A percentile compares a stretch with the other conserved stretches of the same genome.
phyloP scores from a whole-genome alignment of 805 yeast genomes.

The Spathaspora sp. region DNA sequence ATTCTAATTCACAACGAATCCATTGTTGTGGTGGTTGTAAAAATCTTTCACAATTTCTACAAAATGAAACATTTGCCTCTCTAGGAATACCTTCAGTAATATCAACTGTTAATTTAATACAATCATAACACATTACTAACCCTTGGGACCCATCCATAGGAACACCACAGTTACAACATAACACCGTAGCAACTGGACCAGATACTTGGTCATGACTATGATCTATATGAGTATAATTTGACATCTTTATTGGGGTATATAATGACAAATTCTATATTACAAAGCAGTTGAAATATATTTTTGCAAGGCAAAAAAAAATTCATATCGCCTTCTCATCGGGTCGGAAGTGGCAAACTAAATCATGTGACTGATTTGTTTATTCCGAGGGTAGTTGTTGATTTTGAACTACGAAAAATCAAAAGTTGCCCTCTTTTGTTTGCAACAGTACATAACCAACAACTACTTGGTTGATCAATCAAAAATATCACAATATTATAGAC shows the following conservation, averaged over 20 bases:
- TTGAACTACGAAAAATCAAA: neutral
- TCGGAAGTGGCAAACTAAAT: neutral
- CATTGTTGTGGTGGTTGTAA: slow-evolving; percentile 93
- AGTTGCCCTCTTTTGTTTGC: neutral
- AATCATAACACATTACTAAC: slow-evolving; percentile 93
- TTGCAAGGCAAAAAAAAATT: slow-evolving; percentile 1
- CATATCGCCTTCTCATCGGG: neutral
- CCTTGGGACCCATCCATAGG: slow-evolving; percentile 97
- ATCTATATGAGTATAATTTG: slow-evolving; percentile 44
- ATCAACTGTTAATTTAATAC: slow-evolving; percentile 90
- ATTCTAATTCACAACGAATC: slow-evolving; percentile 87
- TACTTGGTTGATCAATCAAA: neutral
- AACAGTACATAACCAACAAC: neutral
- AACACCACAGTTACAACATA: slow-evolving; percentile 97
- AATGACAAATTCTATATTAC: neutral
- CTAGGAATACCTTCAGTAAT: slow-evolving; percentile 90
- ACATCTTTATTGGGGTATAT: slow-evolving; percentile 25
- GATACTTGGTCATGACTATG: slow-evolving; percentile 21
- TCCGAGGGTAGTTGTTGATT: neutral
- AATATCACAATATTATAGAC: neutral
- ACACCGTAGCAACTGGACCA: slow-evolving; percentile 63
- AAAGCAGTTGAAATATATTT: neutral
- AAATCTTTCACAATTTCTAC: slow-evolving; percentile 96
- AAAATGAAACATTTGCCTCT: slow-evolving; percentile 88
- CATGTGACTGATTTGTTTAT: neutral